A percentile compares a stretch with the other conserved stretches of the same genome.
phyloP scores from a whole-genome alignment of 208 protist species.

The Leishmania lainsoni region DNA sequence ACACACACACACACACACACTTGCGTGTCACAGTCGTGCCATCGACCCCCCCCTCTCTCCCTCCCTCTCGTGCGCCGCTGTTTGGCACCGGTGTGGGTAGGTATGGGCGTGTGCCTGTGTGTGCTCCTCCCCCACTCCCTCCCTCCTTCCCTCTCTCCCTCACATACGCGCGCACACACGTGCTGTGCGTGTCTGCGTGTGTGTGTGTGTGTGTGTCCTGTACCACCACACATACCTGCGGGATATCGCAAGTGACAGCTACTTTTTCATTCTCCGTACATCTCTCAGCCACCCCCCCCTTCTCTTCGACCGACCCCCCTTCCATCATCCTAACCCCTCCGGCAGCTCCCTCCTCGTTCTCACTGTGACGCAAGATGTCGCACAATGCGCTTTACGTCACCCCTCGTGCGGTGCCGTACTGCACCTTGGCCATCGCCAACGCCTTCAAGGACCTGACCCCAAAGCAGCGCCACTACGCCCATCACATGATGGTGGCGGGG shows the following conservation, averaged over 20 bases:
- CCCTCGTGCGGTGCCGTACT: constrained; percentile 69
- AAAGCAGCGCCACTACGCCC: constrained; percentile 82
- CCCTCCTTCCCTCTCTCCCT: neutral
- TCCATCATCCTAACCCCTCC: neutral
- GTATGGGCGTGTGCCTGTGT: no score
- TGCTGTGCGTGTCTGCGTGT: neutral
- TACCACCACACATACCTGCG: neutral
- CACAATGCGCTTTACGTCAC: constrained; percentile 44
- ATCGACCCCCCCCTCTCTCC: neutral
- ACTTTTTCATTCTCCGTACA: neutral
- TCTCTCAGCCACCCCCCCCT: neutral
- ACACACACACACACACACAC: constrained; percentile 5
- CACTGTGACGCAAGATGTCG: constrained; percentile 1
- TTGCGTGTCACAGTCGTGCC: no score
- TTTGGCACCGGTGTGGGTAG: no score
- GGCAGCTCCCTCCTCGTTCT: neutral
- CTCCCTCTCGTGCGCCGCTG: no score
- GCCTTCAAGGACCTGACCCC: constrained; percentile 79
- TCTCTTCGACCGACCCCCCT: neutral
- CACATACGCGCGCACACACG: neutral
- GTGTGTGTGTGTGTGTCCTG: neutral
- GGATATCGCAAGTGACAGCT: neutral
- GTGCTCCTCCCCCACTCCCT: neutral
- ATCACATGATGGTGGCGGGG: constrained; percentile 68
- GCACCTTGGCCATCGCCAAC: constrained; percentile 49